Base-by-base conservation (phyloP, 257 asterid genomes). In the Nicotiana attenuata region DNA sequence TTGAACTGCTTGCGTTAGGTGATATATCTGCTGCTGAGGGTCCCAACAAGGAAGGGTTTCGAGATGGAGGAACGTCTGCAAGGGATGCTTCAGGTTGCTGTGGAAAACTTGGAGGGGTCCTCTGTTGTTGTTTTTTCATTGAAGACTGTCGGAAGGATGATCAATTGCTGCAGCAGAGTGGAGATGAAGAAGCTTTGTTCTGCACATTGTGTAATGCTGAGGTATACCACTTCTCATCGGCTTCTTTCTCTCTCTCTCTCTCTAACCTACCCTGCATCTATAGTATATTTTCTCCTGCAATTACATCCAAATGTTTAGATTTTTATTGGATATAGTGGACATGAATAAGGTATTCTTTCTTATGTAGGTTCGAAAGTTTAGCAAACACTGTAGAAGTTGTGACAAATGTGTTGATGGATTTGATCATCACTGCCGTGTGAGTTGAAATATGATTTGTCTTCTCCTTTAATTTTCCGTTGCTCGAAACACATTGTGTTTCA, bases 331-430 rank as follows among this genome's bases (percentile, higher is more conserved):
- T 26, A 16, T 75, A 75, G 16, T 24, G 8, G 41, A 15, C 59
- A 29, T 75, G 41, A 26, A 75, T 16, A 50, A 16, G 67, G 28
- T 17, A 53, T 61, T 50, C 81, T 82, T 80, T 76, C 80, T 79
- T 86, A 81, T 84, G 80, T 69, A 96, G 99, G 99, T 96, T 85
- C 92, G 91, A 38, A 94, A 92, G 87, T 90, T 91, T 88, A 96
- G 99, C 86, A 96, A 96, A 87, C 99, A 96, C 53, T 96, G 99
- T 92, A 87, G 98, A 87, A 96, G 99, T 88, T 96, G 99, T 87
- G 97, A 96, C 88, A 96, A 96, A 89, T 96, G 99, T 91, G 99
- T 96, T 67, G 99, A 96, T 29, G 99, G 98, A 82, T 96, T 96
- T 76, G 99, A 96, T 91, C 99, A 96, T 89, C 99, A 96, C 86